Evolutionary conservation across 306 rosid species (phyloP).

Genomic region (Phaseolus lunatus): DNA sequence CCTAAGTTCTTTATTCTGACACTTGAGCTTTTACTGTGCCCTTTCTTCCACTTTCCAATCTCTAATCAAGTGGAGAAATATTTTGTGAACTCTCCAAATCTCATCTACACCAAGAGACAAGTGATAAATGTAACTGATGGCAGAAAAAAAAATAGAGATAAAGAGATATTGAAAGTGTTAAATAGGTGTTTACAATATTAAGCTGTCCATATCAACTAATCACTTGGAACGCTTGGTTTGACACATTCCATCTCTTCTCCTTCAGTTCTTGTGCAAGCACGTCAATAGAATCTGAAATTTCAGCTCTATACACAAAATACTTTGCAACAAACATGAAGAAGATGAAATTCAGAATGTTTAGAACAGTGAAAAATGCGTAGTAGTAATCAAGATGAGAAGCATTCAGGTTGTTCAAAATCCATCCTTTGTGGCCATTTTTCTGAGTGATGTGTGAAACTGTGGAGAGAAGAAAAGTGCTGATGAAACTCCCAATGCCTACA

Average conservation of each 20-base stretch:
- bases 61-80: not conserved
- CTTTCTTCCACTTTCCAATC: not conserved
- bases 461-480: slow-evolving; percentile 65
- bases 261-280: slow-evolving; percentile 58
- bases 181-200: not conserved
- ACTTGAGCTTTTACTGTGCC: not conserved
- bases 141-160: not conserved
- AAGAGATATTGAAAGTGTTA: not conserved
- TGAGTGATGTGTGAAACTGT: slow-evolving; percentile 57
- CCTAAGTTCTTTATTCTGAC: not conserved
- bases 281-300: slow-evolving; percentile 65
- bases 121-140: not conserved
- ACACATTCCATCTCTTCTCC: slow-evolving; percentile 32
- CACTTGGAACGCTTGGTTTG: slow-evolving; percentile 14
- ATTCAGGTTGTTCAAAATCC: slow-evolving; percentile 74
- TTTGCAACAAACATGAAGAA: slow-evolving; percentile 54
- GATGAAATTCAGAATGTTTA: slow-evolving; percentile 60
- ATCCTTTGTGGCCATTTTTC: slow-evolving; percentile 53
- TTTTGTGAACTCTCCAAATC: not conserved
- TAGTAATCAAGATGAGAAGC: slow-evolving; percentile 69
- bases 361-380: slow-evolving; percentile 54
- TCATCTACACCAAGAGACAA: not conserved
- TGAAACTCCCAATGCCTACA: slow-evolving; percentile 66
- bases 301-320: slow-evolving; percentile 70
- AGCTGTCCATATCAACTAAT: not conserved